These are phyloP conservation scores for Calonectria naviculata DNA, from an alignment of 2,329 filamentous ascomycete genomes.

Conservation along the genomic window DNA sequence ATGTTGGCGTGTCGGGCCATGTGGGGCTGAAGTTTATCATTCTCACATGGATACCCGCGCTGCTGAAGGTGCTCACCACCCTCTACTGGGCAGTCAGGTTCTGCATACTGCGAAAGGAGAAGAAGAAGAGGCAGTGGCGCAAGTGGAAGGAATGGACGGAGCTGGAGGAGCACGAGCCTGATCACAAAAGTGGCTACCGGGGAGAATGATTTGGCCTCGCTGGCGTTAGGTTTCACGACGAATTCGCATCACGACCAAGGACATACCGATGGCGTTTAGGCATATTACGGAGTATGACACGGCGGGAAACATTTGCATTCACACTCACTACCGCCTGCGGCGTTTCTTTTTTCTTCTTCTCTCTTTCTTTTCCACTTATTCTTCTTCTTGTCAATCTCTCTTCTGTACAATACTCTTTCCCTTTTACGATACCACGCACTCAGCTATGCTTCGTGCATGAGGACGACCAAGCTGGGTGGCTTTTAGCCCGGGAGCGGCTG, in stretches of 20 bases:
- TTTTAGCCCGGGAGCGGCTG: neutral
- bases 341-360: neutral
- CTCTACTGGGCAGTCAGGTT: neutral
- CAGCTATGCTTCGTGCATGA: neutral
- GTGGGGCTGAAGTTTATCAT: slow-evolving; percentile 6
- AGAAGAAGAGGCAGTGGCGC: slow-evolving; percentile 9
- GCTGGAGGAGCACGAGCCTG: neutral
- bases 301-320: neutral
- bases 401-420: neutral
- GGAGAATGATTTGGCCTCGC: neutral
- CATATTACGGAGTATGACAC: neutral
- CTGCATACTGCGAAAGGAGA: neutral
- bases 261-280: slow-evolving; percentile 1
- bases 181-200: neutral
- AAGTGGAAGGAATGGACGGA: slow-evolving; percentile 7
- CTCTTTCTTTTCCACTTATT: neutral
- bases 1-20: neutral
- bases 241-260: neutral
- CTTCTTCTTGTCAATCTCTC: neutral
- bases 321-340: neutral
- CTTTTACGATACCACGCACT: slow-evolving; percentile 1
- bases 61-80: slow-evolving; percentile 1
- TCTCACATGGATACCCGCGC: neutral
- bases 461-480: neutral
- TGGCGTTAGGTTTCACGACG: neutral